Evolutionary conservation across 2,329 filamentous ascomycete genomes (phyloP), one percentile per base, ranked within the genome.

Genomic region (Colletotrichum godetiae): DNA sequence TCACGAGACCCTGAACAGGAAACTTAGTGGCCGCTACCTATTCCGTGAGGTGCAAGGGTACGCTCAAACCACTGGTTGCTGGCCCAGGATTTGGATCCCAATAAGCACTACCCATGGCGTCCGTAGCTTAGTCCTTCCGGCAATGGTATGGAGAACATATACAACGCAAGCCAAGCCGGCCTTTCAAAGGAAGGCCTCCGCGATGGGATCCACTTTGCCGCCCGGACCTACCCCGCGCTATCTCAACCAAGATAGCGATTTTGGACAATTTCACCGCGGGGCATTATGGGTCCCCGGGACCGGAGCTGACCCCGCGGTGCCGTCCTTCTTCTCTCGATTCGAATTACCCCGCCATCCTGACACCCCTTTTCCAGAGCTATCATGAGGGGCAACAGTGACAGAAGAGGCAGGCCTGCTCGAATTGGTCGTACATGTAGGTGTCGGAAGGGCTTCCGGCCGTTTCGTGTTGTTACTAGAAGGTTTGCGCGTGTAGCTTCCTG

Each of bases 401-500:
- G 33, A 61, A 68, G 10, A 68, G 66, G 66, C 66, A 68, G 58
- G 66, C 52, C 58, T 68, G 49, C 49, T 63, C 66, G 46, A 56
- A 33, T 22, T 33, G 29, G 3, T 19, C 1, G 5, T 15, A 8
- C 0, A 19, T 52, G 8, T 24, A 56, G 27, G 19, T 7, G 29
- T 56, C 53, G 24, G 53, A 24, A 12, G 37, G 37, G 65, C 58
- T 67, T 29, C 29, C 56, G 65, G 42, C 19, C 37, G 0, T 42
- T 42, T 42, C 19, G 37, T 15, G 13, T 33, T n/a, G 29, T 8
- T 10, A 35, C 29, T 22, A 42, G 56, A 19, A 52, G 10, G 55
- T 67, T 27, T 27, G 24, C 64, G 52, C 22, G 63, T 31, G 52
- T 35, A 64, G 52, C 22, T 57, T 37, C 27, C 31, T 29, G 29